phyloP scores from a whole-genome alignment of 345 rosid genomes.

The Eucalyptus erythrocorys region DNA sequence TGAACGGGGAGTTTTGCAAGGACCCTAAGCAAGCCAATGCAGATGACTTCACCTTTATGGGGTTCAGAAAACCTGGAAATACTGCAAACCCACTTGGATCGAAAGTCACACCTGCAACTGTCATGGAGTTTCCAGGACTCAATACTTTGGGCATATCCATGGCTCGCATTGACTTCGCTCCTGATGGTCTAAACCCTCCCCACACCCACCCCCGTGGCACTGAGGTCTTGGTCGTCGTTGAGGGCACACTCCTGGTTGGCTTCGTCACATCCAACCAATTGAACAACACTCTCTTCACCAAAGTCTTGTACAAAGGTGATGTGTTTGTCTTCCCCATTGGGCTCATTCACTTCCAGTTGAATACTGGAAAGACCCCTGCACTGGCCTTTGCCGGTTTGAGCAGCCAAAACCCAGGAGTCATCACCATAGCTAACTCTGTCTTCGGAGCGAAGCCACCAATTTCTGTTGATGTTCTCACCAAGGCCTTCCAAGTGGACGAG shows the following conservation, averaged over 20 bases:
- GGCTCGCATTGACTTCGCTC: slow-evolving; percentile 14
- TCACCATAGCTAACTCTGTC: slow-evolving; percentile 7
- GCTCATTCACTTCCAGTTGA: slow-evolving; percentile 19
- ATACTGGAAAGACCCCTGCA: slow-evolving; percentile 15
- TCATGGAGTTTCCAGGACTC: slow-evolving; percentile 2
- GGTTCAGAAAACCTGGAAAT: slow-evolving; percentile 1
- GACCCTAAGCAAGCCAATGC: slow-evolving; percentile 9
- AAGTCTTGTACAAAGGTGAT: slow-evolving; percentile 5
- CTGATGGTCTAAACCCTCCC: slow-evolving; percentile 24
- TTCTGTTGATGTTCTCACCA: slow-evolving; percentile 7
- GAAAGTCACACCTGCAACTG: background rate
- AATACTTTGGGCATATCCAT: slow-evolving; percentile 13
- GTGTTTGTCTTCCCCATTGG: slow-evolving; percentile 25
- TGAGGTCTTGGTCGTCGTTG: slow-evolving; percentile 15
- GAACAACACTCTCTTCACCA: slow-evolving; percentile 6
- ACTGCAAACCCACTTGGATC: slow-evolving; percentile 9
- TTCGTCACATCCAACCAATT: slow-evolving; percentile 19
- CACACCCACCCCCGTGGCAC: slow-evolving; percentile 32
- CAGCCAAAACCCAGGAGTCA: slow-evolving; percentile 13
- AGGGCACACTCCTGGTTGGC: slow-evolving; percentile 16
- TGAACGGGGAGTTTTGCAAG: slow-evolving; percentile 27
- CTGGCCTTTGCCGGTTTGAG: slow-evolving; percentile 12
- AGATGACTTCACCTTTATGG: slow-evolving; percentile 8
- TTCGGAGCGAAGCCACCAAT: slow-evolving; percentile 9
- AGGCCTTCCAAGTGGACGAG: slow-evolving; percentile 23